phyloP scores from a whole-genome alignment of 306 rosid species.

The Medicago lupulina region DNA sequence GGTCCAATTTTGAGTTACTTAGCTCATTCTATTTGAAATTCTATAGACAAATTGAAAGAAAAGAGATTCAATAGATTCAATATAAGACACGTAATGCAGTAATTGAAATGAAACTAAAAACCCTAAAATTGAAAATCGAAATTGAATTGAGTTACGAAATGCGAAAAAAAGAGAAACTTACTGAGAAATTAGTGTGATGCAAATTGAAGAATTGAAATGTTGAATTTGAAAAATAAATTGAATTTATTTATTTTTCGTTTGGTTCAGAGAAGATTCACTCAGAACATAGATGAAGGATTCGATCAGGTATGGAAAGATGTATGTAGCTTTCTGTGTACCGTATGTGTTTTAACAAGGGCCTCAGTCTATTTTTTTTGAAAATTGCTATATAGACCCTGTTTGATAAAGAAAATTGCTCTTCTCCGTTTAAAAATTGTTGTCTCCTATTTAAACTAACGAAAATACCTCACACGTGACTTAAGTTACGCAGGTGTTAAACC shows the following conservation, averaged over 20 bases:
- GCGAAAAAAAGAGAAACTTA: constrained; percentile 46
- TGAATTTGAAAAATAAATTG: constrained; percentile 10
- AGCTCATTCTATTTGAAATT: not conserved
- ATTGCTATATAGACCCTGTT: too few species aligned
- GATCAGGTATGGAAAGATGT: not conserved
- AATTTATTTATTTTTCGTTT: not conserved
- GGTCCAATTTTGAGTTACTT: constrained; percentile 10
- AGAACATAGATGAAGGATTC: not conserved
- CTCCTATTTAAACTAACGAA: too few species aligned
- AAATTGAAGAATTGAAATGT: constrained; percentile 42
- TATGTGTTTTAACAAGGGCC: not conserved
- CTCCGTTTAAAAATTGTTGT: too few species aligned
- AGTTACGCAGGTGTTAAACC: too few species aligned
- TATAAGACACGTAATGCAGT: not conserved
- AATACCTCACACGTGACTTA: too few species aligned
- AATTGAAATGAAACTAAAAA: not conserved
- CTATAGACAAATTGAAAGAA: not conserved
- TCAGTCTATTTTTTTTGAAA: not conserved
- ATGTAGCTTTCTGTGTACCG: not conserved
- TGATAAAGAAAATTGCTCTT: too few species aligned
- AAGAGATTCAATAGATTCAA: not conserved
- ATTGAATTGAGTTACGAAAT: not conserved
- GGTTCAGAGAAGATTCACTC: constrained; percentile 3
- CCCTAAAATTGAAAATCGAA: constrained; percentile 38
- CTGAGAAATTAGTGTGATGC: constrained; percentile 54